Conservation (phyloP, 2,329 filamentous ascomycete species). For the Tolypocladium ovalisporum region DNA sequence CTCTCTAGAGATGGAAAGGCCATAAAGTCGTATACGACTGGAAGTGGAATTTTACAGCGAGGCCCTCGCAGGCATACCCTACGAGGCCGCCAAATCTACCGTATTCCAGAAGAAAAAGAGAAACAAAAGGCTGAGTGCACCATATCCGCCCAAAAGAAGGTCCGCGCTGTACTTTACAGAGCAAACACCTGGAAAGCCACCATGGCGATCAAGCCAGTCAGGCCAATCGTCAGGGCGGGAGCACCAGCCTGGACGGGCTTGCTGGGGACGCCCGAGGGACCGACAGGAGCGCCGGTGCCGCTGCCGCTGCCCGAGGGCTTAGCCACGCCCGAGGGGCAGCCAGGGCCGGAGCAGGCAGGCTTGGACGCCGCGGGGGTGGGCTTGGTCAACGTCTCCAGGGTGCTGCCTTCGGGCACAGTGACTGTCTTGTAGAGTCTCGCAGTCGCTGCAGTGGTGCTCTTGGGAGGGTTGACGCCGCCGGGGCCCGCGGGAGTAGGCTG, state of each 20-base stretch:
- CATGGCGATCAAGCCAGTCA: conserved; percentile 14
- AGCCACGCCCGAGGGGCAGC: conserved; percentile 9
- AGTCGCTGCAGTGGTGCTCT: conserved; percentile 9
- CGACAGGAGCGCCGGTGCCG: conserved; percentile 3
- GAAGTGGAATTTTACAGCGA: neutral
- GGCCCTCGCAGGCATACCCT: neutral
- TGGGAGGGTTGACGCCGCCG: neutral
- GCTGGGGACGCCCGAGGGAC: conserved; percentile 11
- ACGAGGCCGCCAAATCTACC: neutral
- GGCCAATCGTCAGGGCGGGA: conserved; percentile 13
- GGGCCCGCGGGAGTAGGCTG: conserved; percentile 5
- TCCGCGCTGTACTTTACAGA: conserved; percentile 9
- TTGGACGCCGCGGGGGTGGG: conserved; percentile 8
- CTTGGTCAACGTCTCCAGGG: conserved; percentile 8
- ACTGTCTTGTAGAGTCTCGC: conserved; percentile 21
- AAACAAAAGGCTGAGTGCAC: neutral
- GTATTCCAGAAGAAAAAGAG: neutral
- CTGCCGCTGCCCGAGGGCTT: conserved; percentile 9
- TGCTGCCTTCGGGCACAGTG: conserved; percentile 1
- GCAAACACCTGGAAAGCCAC: conserved; percentile 15
- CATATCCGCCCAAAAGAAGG: neutral
- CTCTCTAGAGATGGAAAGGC: neutral
- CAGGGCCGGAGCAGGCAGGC: conserved; percentile 12
- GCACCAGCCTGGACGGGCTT: conserved; percentile 37
- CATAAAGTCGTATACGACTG: neutral